Evolutionary conservation across 1,139 yeast genomes (phyloP), one percentile per base, ranked within the genome.

Genomic region (Blastobotrys persicus): DNA sequence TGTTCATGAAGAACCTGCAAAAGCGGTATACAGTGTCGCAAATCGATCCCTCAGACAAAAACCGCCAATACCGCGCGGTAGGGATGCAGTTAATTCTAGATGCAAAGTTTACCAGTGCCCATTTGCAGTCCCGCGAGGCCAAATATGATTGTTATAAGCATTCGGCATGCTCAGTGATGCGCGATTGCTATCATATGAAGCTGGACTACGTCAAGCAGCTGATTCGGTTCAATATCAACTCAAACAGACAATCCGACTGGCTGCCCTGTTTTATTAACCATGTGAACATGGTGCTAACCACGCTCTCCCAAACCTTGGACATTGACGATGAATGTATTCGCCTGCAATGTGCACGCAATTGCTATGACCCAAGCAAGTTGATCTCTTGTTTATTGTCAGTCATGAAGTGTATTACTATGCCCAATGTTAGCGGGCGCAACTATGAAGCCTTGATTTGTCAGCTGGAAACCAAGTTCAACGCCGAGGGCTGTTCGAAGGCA

Each of bases 321-420:
- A 38, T 58, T 28, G 64, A 60, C 48, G 49, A 50, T 31, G 63
- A 60, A 31, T 60, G 57, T 45, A 45, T 59, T 6, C 45, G 57
- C 5, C 61, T 60, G 51, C 63, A 58, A 46, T 58, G 62, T 35
- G 49, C 52, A 3, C 48, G 52, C 47, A 60, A 60, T 46, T 49
- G 55, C 44, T 60, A 57, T 42, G 50, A 54, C 43, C 46, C 55
- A 31, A 23, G 41, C 19, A 16, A 37, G 23, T 12, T 49, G 17
- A 33, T 44, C 7, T 17, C 18, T 12, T 34, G 16, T 34, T 34
- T 34, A 34, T 34, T 34, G 16, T n/a, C 39, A 4, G 6, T 13
- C 12, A 34, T 34, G 39, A 34, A 34, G 16, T 14, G 20, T 4
- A 34, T 34, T n/a, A n/a, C 17, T 16, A 12, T 34, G 17, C 39